phyloP scores from a whole-genome alignment of 2,329 filamentous ascomycete genomes.

The Penicillium aurantiogriseum region DNA sequence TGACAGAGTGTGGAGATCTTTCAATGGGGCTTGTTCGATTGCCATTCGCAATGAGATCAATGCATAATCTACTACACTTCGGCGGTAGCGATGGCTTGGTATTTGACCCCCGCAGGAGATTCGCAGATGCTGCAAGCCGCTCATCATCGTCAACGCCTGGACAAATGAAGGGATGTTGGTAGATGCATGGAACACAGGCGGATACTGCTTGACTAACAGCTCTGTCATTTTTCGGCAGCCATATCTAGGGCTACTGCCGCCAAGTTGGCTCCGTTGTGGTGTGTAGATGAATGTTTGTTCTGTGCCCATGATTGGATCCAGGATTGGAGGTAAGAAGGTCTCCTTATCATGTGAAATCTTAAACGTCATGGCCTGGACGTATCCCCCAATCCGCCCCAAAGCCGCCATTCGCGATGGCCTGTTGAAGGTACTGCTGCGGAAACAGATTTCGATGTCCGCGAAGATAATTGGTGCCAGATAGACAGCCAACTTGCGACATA shows the following conservation, averaged over 20 bases:
- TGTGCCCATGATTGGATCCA: slow-evolving; percentile 72
- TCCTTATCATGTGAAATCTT: slow-evolving; percentile 71
- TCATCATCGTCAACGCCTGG: slow-evolving; percentile 65
- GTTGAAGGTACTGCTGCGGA: slow-evolving; percentile 68
- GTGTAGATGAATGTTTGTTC: slow-evolving; percentile 81
- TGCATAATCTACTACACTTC: slow-evolving; percentile 81
- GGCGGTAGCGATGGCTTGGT: slow-evolving; percentile 66
- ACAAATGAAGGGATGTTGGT: slow-evolving; percentile 86
- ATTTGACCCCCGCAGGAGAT: slow-evolving; percentile 74
- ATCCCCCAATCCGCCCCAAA: slow-evolving; percentile 70
- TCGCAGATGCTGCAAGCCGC: slow-evolving; percentile 70
- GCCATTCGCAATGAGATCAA: slow-evolving; percentile 84
- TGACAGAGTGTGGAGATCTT: slow-evolving; percentile 66
- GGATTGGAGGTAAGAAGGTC: slow-evolving; percentile 79
- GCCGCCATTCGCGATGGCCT: slow-evolving; percentile 70
- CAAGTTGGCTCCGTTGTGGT: slow-evolving; percentile 61
- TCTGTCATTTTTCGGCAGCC: slow-evolving; percentile 76
- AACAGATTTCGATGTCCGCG: slow-evolving; percentile 46
- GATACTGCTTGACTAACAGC: slow-evolving; percentile 80
- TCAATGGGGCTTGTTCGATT: slow-evolving; percentile 69
- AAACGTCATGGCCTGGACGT: slow-evolving; percentile 77
- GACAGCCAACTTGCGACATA: slow-evolving; percentile 36
- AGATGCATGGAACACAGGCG: slow-evolving; percentile 82
- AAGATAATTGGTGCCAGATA: slow-evolving; percentile 42
- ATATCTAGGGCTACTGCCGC: slow-evolving; percentile 61